A percentile compares a stretch with the other conserved stretches of the same genome.
Evolutionary conservation across 108 stramenopile species (phyloP).

Genomic region (Cylindrotheca closterium): DNA sequence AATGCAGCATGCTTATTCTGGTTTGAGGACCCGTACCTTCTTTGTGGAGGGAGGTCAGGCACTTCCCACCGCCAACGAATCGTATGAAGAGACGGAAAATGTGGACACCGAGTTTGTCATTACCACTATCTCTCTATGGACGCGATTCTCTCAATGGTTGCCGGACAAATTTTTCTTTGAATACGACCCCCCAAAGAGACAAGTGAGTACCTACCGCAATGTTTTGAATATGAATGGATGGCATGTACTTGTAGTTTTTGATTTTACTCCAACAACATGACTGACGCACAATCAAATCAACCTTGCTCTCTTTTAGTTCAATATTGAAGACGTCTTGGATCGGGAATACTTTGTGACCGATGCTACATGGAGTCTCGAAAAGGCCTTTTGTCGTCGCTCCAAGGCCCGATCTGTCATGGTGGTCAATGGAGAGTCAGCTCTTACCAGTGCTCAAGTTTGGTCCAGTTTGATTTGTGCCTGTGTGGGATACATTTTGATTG

Average conservation of each 20-base stretch:
- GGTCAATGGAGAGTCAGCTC: constrained; percentile 30
- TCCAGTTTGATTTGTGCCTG: constrained; percentile 32
- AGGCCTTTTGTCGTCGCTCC: constrained; percentile 34
- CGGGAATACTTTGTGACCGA: constrained; percentile 50
- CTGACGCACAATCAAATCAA: constrained; percentile 29
- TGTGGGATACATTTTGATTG: constrained; percentile 33
- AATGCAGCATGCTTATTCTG: constrained; percentile 17
- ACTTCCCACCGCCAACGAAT: neutral
- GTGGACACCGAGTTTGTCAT: neutral
- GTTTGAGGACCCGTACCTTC: constrained; percentile 11
- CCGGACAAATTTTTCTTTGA: no score
- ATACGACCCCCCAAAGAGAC: no score
- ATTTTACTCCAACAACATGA: no score
- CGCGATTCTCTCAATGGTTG: no score
- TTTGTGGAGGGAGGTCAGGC: constrained; percentile 12
- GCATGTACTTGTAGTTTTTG: no score
- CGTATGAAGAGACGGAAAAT: neutral
- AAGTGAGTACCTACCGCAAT: no score
- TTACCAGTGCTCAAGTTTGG: constrained; percentile 30
- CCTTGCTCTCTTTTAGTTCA: constrained; percentile 42
- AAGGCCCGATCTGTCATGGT: constrained; percentile 34
- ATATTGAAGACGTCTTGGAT: constrained; percentile 48
- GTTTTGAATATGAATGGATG: no score
- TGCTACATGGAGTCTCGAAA: constrained; percentile 49
- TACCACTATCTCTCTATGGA: neutral